Base-by-base conservation (phyloP, 2,329 filamentous ascomycete species). In the Mycogone perniciosa region DNA sequence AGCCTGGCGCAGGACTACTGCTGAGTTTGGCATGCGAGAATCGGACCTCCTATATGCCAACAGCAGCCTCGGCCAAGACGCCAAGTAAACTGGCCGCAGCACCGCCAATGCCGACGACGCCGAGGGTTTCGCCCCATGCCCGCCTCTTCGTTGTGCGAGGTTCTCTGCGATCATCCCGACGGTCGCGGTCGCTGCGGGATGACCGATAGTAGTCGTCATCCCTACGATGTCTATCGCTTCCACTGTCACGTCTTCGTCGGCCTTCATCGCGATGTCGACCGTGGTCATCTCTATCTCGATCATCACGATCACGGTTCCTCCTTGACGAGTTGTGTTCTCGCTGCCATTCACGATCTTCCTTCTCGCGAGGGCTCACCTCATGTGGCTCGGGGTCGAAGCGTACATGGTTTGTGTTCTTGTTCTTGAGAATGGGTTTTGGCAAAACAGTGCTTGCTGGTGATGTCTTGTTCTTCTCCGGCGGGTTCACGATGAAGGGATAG, bases 341-440 rank as follows among this genome's bases (percentile, higher is more conserved):
- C 31, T 51, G 30, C 30, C 62, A 59, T 13, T 68, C 63, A 4
- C 66, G 60, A 11, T 69, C 66, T 4, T 68, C 64, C 5, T 67
- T 64, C 43, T 57, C 59, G 7, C 58, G 60, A 27, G 61, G 52
- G 39, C 58, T 60, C 39, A 80, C 61, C 60, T 80, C 70, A 49
- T 72, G 62, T 11, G 73, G 72, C 57, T 76, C 71, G 1, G 72
- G 70, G 35, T 76, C 73, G 52, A 80, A 80, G 4, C 74, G 73
- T 5, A 82, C 77, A 42, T 76, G 76, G 53, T 82, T 76, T 43
- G 75, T 74, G 53, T 80, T 79, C 57, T 73, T 76, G 60, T 82
- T 82, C 68, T 82, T 82, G 13, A 82, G 67, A n/a, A 82, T 82
- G 5, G 79, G 75, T 58, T 81, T 82, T 2, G 79, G 80, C 52